Percentiles rank a stretch among this genome's conserved stretches.
Evolutionary conservation across 768 basidiomycete genomes (phyloP).

Genomic region (Lyophyllum atratum): DNA sequence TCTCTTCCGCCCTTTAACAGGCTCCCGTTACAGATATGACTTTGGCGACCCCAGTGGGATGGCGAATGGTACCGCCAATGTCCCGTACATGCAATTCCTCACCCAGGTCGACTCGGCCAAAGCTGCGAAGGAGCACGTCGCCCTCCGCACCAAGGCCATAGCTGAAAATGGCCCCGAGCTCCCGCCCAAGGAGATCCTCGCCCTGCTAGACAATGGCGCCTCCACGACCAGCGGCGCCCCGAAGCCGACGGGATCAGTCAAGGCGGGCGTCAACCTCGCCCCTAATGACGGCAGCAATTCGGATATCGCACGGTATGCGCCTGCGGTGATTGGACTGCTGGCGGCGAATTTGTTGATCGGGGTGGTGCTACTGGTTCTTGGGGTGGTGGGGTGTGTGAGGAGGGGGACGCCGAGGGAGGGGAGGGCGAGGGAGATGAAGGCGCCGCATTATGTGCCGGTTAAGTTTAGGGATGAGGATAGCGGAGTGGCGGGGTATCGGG

Average conservation of each 20-base stretch:
- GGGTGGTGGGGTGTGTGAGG: conserved; percentile 25
- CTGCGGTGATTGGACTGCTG: conserved; percentile 26
- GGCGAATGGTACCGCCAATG: conserved; percentile 6
- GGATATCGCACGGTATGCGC: conserved; percentile 24
- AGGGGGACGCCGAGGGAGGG: conserved; percentile 12
- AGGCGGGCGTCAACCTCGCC: neutral
- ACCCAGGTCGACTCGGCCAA: conserved; percentile 35
- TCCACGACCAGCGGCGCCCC: conserved; percentile 9
- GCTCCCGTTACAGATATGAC: conserved; percentile 35
- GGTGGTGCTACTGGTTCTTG: conserved; percentile 23
- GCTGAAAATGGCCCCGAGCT: conserved; percentile 26
- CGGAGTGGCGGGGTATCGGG: neutral
- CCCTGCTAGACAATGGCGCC: conserved; percentile 13
- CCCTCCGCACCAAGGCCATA: conserved; percentile 27
- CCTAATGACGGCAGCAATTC: conserved; percentile 7
- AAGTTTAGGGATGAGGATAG: conserved; percentile 1
- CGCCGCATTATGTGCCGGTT: conserved; percentile 2
- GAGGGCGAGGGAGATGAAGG: neutral
- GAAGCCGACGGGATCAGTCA: conserved; percentile 7
- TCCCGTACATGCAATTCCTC: conserved; percentile 43
- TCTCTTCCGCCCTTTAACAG: neutral
- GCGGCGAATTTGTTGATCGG: conserved; percentile 28
- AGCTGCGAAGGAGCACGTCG: conserved; percentile 31
- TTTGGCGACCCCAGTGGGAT: conserved; percentile 35
- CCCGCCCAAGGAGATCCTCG: conserved; percentile 18